Conservation (phyloP, 371 early-diverging fungal genomes). For the Apophysomyces sp. region DNA sequence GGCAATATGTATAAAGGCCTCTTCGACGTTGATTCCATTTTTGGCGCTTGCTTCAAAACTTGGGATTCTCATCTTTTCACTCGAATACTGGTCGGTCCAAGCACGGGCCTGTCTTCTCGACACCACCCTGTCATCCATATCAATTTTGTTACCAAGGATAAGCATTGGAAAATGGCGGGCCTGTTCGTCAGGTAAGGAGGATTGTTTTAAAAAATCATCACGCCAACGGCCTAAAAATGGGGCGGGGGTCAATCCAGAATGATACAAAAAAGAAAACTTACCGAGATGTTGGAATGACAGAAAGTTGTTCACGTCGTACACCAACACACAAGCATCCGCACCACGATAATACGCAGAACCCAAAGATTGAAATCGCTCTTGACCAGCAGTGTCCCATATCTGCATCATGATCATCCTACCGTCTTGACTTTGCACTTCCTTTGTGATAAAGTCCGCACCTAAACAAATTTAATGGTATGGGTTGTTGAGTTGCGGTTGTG, state of each 20-base stretch:
- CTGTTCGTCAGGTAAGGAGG: slow-evolving; percentile 58
- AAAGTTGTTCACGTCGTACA: slow-evolving; percentile 92
- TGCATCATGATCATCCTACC: slow-evolving; percentile 65
- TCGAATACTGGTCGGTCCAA: slow-evolving; percentile 48
- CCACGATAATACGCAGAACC: slow-evolving; percentile 97
- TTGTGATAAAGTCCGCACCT: slow-evolving; percentile 92
- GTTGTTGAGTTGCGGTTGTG: background rate
- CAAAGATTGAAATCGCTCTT: slow-evolving; percentile 95
- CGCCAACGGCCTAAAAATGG: slow-evolving; percentile 75
- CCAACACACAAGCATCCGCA: slow-evolving; percentile 97
- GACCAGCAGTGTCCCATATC: slow-evolving; percentile 72
- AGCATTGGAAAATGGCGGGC: slow-evolving; percentile 88
- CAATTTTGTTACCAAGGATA: slow-evolving; percentile 95
- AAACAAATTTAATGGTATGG: no score
- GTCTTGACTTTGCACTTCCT: slow-evolving; percentile 77
- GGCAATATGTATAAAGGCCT: slow-evolving; percentile 86
- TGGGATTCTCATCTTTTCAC: slow-evolving; percentile 59
- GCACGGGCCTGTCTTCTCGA: slow-evolving; percentile 58
- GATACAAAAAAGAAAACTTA: slow-evolving; percentile 1
- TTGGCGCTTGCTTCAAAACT: slow-evolving; percentile 91
- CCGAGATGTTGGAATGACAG: slow-evolving; percentile 93
- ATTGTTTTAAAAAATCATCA: slow-evolving; percentile 87
- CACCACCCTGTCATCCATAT: slow-evolving; percentile 84
- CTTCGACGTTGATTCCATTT: slow-evolving; percentile 88
- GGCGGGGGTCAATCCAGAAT: background rate